Percentiles rank a stretch among this genome's conserved stretches.
Conservation (phyloP, 1,284 basidiomycete genomes). For the Malassezia vespertilionis region DNA sequence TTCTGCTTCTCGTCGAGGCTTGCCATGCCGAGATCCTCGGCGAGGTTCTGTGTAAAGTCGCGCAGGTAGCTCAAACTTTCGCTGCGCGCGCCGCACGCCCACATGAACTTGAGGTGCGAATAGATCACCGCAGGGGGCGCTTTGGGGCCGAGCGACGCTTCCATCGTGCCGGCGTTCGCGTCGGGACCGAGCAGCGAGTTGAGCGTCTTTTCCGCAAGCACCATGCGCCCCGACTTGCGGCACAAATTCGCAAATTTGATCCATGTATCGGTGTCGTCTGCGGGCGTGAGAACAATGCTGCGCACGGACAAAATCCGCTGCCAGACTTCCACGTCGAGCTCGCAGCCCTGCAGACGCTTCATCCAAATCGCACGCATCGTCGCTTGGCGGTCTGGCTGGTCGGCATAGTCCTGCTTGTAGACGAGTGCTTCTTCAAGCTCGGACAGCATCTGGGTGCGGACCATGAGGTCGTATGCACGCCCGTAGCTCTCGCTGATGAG, state of each 20-base stretch:
- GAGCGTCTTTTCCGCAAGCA: conserved; percentile 90
- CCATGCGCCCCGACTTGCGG: conserved; percentile 71
- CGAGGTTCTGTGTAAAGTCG: conserved; percentile 62
- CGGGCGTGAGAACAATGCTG: conserved; percentile 81
- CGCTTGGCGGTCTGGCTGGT: conserved; percentile 69
- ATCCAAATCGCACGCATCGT: conserved; percentile 40
- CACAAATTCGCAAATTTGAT: conserved; percentile 84
- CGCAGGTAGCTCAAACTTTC: conserved; percentile 77
- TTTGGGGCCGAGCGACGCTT: conserved; percentile 32
- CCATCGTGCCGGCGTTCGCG: conserved; percentile 18
- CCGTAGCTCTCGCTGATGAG: conserved; percentile 93
- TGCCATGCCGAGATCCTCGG: conserved; percentile 62
- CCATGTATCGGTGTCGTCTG: conserved; percentile 94
- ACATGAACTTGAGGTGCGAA: conserved; percentile 91
- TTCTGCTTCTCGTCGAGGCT: conserved; percentile 37
- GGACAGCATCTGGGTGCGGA: conserved; percentile 95
- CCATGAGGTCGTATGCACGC: conserved; percentile 84
- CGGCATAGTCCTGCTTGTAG: conserved; percentile 59
- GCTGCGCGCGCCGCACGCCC: conserved; percentile 70
- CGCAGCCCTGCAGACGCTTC: conserved; percentile 77
- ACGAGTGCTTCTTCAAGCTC: conserved; percentile 95
- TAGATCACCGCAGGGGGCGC: conserved; percentile 90
- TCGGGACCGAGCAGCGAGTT: conserved; percentile 52
- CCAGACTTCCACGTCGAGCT: conserved; percentile 98
- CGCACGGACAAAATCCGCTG: conserved; percentile 93